Conservation (phyloP, 1,139 yeast genomes). For the Taphrina deformans region DNA sequence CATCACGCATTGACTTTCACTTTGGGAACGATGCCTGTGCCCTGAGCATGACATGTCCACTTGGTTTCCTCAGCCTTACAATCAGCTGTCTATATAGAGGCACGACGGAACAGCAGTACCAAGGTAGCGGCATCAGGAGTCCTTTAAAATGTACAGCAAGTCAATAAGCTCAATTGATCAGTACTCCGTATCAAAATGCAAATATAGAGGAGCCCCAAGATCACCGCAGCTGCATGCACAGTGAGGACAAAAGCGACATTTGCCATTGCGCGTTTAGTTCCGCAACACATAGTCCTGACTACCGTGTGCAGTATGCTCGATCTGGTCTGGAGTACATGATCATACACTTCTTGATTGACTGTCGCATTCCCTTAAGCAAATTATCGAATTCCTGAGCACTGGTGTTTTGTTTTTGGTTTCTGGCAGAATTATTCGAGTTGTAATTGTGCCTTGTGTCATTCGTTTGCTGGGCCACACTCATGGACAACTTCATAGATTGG, state of each 20-base stretch:
- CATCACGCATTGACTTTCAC: no score
- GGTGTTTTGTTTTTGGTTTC: neutral
- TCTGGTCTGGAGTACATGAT: neutral
- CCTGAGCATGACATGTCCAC: no score
- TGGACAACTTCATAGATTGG: constrained; percentile 18
- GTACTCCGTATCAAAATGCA: no score
- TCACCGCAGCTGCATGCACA: neutral
- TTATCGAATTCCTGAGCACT: neutral
- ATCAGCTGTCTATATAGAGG: no score
- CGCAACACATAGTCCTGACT: neutral
- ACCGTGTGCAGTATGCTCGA: neutral
- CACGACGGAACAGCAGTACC: no score
- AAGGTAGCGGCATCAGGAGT: no score
- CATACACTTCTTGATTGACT: neutral
- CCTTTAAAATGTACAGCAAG: no score
- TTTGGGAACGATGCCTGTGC: no score
- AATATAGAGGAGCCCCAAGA: no score
- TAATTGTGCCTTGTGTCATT: neutral
- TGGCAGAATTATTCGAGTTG: neutral
- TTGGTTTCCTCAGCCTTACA: no score
- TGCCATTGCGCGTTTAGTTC: neutral
- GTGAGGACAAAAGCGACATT: neutral
- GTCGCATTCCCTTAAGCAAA: neutral
- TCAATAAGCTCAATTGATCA: no score
- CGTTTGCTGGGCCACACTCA: neutral